Evolutionary conservation across 148 eudicot genomes (phyloP).

Genomic region (Chenopodium quinoa): DNA sequence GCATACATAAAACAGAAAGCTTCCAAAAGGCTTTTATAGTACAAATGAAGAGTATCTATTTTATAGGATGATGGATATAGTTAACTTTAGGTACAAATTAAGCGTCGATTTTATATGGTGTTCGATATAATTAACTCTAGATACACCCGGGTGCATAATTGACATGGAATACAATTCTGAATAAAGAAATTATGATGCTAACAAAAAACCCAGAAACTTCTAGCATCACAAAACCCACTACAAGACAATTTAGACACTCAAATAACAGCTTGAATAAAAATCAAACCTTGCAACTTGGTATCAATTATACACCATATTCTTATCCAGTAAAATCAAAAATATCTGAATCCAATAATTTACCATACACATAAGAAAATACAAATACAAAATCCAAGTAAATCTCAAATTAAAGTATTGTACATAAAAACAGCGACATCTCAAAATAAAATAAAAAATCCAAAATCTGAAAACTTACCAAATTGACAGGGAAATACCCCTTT

Average conservation of each 20-base stretch:
- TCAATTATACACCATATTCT: constrained; percentile 44
- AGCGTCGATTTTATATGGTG: no score
- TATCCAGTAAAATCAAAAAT: constrained; percentile 33
- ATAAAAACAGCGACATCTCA: constrained; percentile 22
- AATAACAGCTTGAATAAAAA: constrained; percentile 21
- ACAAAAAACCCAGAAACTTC: constrained; percentile 32
- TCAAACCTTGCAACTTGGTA: constrained; percentile 31
- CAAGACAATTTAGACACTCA: constrained; percentile 25
- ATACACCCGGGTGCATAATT: no score
- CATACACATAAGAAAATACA: neutral
- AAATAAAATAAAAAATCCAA: neutral
- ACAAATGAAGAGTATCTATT: neutral
- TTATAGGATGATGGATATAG: no score
- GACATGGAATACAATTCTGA: neutral
- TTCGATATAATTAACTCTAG: no score
- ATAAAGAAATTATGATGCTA: constrained; percentile 15
- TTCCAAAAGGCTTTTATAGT: constrained; percentile 13
- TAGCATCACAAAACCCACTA: constrained; percentile 29
- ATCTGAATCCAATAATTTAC: constrained; percentile 6
- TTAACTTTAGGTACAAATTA: neutral
- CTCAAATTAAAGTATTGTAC: constrained; percentile 20
- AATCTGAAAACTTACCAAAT: neutral
- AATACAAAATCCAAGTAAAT: constrained; percentile 7
- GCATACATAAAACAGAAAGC: constrained; percentile 1
- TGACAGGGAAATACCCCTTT: constrained; percentile 17